Evolutionary conservation across 495 filamentous ascomycete species (phyloP).

Genomic region (Peziza echinospora): DNA sequence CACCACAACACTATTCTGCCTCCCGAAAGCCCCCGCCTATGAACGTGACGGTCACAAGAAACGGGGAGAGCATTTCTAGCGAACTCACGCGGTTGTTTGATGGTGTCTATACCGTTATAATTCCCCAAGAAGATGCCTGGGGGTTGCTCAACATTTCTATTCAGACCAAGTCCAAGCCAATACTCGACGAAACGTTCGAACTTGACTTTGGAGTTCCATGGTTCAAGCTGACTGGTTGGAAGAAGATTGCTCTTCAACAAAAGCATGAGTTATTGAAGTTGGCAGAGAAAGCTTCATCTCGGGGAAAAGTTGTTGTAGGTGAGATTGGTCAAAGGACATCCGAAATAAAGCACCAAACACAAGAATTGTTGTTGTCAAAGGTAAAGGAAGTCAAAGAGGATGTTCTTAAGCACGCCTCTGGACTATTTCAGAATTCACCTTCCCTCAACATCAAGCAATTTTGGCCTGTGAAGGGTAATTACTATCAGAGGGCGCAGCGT

Average conservation of each 20-base stretch:
- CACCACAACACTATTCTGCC: conserved; percentile 28
- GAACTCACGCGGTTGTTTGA: conserved; percentile 34
- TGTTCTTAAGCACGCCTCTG: conserved; percentile 9
- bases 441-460: conserved; percentile 2
- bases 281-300: conserved; percentile 28
- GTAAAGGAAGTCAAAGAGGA: conserved; percentile 10
- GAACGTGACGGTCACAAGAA: conserved; percentile 29
- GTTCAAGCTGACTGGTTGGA: conserved; percentile 37
- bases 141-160: conserved; percentile 37
- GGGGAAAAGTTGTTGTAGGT: conserved; percentile 13
- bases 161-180: conserved; percentile 29
- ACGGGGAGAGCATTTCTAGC: conserved; percentile 24
- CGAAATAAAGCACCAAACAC: conserved; percentile 10
- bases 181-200: conserved; percentile 30
- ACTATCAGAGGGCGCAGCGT: conserved; percentile 15
- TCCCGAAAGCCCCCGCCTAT: conserved; percentile 31
- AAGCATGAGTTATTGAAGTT: conserved; percentile 29
- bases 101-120: conserved; percentile 34
- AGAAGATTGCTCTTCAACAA: conserved; percentile 28
- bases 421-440: no score
- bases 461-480: conserved; percentile 2
- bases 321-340: conserved; percentile 12
- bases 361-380: conserved; percentile 6
- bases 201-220: conserved; percentile 42
- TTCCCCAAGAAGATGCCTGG: conserved; percentile 35